Evolutionary conservation across 1,284 basidiomycete genomes (phyloP).

Genomic region (Veloboletus limbatus): DNA sequence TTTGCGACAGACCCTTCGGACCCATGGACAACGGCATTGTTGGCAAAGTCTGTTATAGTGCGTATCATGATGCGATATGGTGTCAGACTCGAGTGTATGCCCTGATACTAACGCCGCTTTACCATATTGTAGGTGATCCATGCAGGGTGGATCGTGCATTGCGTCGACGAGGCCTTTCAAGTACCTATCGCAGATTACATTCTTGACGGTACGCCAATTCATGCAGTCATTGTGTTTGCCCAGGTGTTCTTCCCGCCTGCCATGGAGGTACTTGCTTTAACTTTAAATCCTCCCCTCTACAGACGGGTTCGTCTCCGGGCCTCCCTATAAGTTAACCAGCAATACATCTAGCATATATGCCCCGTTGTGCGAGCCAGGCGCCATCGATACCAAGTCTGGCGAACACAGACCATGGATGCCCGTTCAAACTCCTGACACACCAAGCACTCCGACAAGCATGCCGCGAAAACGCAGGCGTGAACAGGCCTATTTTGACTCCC

Average conservation of each 20-base stretch:
- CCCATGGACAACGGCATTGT: slow-evolving; percentile 26
- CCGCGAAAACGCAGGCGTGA: slow-evolving; percentile 30
- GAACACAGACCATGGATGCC: slow-evolving; percentile 1
- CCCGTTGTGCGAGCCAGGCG: slow-evolving; percentile 6
- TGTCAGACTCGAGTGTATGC: slow-evolving; percentile 11
- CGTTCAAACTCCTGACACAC: slow-evolving; percentile 14
- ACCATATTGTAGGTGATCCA: slow-evolving; percentile 38
- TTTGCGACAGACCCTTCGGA: slow-evolving; percentile 29
- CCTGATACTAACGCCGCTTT: background rate
- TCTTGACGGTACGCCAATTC: slow-evolving; percentile 42
- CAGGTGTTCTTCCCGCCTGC: background rate
- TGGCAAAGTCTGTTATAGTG: slow-evolving; percentile 30
- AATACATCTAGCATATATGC: background rate
- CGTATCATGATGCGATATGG: slow-evolving; percentile 10
- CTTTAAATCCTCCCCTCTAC: background rate
- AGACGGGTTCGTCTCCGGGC: slow-evolving; percentile 20
- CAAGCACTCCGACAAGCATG: slow-evolving; percentile 24
- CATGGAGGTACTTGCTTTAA: slow-evolving; percentile 1
- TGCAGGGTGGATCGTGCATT: slow-evolving; percentile 44
- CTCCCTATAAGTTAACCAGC: slow-evolving; percentile 21
- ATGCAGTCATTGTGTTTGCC: background rate
- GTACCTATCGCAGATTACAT: slow-evolving; percentile 46
- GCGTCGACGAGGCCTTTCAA: slow-evolving; percentile 38
- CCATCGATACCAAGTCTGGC: background rate
- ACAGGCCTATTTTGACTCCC: slow-evolving; percentile 30